Evolutionary conservation across 1,284 basidiomycete species (phyloP), one percentile per base, ranked within the genome.

Genomic region (Cerrena zonata): DNA sequence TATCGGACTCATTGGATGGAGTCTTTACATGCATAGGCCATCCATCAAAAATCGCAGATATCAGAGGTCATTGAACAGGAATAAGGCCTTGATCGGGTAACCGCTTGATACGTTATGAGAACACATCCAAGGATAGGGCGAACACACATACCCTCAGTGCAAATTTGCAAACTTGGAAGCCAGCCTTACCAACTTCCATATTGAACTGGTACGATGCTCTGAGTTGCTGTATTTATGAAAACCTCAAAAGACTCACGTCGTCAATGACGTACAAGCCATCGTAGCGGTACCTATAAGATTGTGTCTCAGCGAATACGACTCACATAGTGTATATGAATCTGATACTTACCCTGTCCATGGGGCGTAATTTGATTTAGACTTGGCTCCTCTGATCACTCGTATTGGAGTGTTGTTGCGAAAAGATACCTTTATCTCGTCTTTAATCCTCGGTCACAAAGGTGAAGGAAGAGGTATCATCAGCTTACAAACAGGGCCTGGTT

Each of bases 231-330:
- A 5, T 18, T 5, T 27, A 23, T 4, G n/a, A 12, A n/a, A 18
- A 24, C 15, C 22, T 7, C 5, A 12, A 21, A 7, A n/a, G n/a
- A 45, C 44, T 3, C 36, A 62, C 63, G 25, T 48, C 39, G 5
- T 66, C 65, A 0, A 76, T 73, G 12, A 58, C 50, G 50, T 77
- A 77, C 22, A 77, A 63, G 0, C 74, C 75, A 48, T 77, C 74
- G 47, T 77, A 76, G 26, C 75, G 71, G 52, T 67, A 77, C 36
- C 73, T 74, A n/a, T n/a, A n/a, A n/a, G n/a, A 18, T 52, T 27
- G 25, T 18, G 45, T 23, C 15, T 7, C 22, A 26, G 4, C 5
- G 19, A 24, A 37, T 37, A 43, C 15, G 19, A 18, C 1, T 3
- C 15, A 10, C 21, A 11, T 11, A 19, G 39, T 24, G 18, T 43